Conservation (phyloP, 495 filamentous ascomycete genomes). For the Trichocladium uniseriatum region DNA sequence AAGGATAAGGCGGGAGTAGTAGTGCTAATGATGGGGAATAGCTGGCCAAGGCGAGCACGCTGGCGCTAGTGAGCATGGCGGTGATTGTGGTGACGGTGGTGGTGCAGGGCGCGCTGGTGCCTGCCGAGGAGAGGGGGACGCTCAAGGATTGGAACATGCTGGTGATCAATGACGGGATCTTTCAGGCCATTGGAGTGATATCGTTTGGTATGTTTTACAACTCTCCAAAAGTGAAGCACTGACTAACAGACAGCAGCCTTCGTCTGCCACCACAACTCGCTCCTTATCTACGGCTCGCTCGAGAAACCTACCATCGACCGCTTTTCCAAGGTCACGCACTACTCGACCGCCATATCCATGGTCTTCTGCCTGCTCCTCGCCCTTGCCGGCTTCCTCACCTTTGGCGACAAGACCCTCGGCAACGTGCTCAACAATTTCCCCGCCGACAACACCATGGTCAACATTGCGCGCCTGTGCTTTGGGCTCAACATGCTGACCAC, state of each 20-base stretch:
- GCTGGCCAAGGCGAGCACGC: constrained; percentile 88
- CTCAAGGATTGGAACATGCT: constrained; percentile 53
- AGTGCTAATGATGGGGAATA: no score
- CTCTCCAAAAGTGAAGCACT: constrained; percentile 13
- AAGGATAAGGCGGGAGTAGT: neutral
- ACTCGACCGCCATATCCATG: constrained; percentile 80
- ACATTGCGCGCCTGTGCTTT: constrained; percentile 88
- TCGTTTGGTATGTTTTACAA: constrained; percentile 66
- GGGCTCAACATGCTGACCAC: constrained; percentile 98
- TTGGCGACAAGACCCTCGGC: constrained; percentile 81
- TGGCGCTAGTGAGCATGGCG: constrained; percentile 85
- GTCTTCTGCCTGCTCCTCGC: constrained; percentile 83
- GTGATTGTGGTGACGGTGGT: constrained; percentile 85
- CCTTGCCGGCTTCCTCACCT: constrained; percentile 80
- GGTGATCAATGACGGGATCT: constrained; percentile 73
- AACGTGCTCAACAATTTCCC: constrained; percentile 99
- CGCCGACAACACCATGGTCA: constrained; percentile 78
- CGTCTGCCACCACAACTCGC: constrained; percentile 90
- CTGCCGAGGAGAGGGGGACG: constrained; percentile 57
- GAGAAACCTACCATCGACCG: constrained; percentile 90
- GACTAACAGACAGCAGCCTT: constrained; percentile 49
- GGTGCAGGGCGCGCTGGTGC: constrained; percentile 68
- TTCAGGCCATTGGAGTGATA: constrained; percentile 94
- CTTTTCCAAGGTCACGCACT: constrained; percentile 86
- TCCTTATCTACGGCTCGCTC: constrained; percentile 93